Evolutionary conservation across 306 rosid genomes (phyloP).

Genomic region (Pterocarpus macrocarpus): DNA sequence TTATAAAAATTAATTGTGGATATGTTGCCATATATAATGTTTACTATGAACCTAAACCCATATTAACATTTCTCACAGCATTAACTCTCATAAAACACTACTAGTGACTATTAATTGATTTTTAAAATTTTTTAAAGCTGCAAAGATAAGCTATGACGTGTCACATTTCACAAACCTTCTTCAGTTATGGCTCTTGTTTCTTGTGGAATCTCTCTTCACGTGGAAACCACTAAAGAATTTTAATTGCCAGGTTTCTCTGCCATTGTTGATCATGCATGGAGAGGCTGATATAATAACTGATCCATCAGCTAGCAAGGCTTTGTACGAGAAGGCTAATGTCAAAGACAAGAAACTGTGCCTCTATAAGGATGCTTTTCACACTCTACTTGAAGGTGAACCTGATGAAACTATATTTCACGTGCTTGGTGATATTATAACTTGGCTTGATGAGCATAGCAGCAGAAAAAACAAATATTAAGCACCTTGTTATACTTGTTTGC

Average conservation of each 20-base stretch:
- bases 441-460: constrained; percentile 58
- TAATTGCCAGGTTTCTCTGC: constrained; percentile 56
- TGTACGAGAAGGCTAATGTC: constrained; percentile 56
- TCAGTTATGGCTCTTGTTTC: constrained; percentile 31
- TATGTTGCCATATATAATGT: too few relatives aligned
- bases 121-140: neutral
- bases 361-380: constrained; percentile 61
- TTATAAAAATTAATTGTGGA: too few relatives aligned
- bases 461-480: constrained; percentile 43
- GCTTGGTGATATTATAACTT: constrained; percentile 58
- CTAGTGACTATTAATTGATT: neutral
- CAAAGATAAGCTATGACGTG: neutral
- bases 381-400: constrained; percentile 62
- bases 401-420: constrained; percentile 59
- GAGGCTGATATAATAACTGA: constrained; percentile 64
- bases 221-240: constrained; percentile 2
- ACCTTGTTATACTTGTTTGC: constrained; percentile 20
- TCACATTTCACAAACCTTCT: neutral
- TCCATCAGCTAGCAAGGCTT: constrained; percentile 65
- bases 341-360: constrained; percentile 61
- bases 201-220: neutral
- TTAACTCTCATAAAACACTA: neutral
- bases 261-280: constrained; percentile 68
- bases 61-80: neutral
- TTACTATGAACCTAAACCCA: too few relatives aligned